Conservation (phyloP, 768 basidiomycete genomes). For the Pholiota molesta region DNA sequence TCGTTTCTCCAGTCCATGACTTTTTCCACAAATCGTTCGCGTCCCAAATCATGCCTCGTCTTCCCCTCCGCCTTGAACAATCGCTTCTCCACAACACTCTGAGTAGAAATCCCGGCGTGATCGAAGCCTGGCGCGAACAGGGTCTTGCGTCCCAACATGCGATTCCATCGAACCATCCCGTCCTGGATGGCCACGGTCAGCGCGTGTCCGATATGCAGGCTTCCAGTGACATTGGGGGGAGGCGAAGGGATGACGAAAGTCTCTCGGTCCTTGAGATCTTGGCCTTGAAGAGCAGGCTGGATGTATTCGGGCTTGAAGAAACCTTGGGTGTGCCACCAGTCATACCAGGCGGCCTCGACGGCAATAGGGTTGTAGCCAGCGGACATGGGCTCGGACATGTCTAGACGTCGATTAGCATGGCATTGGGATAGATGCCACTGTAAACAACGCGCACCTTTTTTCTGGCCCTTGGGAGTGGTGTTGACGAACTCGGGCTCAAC, state of each 20-base stretch:
- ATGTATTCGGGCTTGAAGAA: slow-evolving; percentile 78
- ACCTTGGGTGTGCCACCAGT: slow-evolving; percentile 93
- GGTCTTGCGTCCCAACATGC: slow-evolving; percentile 92
- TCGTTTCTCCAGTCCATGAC: slow-evolving; percentile 98
- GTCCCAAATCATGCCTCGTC: slow-evolving; percentile 92
- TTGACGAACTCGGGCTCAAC: slow-evolving; percentile 73
- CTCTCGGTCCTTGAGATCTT: slow-evolving; percentile 56
- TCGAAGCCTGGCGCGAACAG: slow-evolving; percentile 95
- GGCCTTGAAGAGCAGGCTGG: slow-evolving; percentile 54
- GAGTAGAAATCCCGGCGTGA: slow-evolving; percentile 98
- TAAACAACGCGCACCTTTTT: slow-evolving; percentile 70
- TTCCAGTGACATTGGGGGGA: slow-evolving; percentile 97
- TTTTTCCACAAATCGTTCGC: slow-evolving; percentile 86
- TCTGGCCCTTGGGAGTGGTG: slow-evolving; percentile 86
- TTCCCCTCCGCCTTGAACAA: slow-evolving; percentile 81
- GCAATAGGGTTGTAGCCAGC: slow-evolving; percentile 94
- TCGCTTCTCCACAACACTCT: slow-evolving; percentile 95
- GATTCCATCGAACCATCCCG: slow-evolving; percentile 89
- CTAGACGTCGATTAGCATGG: slow-evolving; percentile 39
- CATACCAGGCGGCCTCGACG: slow-evolving; percentile 96
- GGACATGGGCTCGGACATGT: slow-evolving; percentile 86
- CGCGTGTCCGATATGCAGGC: slow-evolving; percentile 93
- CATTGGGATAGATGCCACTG: background rate
- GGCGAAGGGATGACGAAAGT: slow-evolving; percentile 87
- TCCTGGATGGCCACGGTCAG: slow-evolving; percentile 94